Conservation (phyloP, 1,139 yeast species). For the Yamadazyma blattariae region DNA sequence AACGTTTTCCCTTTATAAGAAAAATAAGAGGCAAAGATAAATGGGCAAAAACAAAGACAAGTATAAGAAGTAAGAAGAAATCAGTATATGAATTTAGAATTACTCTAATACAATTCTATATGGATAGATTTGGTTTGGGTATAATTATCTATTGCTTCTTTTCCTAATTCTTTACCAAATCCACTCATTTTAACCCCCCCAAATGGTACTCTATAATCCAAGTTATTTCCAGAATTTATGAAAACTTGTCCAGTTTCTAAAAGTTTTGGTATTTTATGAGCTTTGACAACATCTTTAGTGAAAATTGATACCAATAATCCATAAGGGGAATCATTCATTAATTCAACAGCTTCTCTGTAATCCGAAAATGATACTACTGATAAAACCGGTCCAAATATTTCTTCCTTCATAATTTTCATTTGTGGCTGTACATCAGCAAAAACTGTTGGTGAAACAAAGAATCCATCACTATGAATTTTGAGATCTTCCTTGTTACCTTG, state of each 20-base stretch:
- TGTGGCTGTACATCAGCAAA: constrained; percentile 50
- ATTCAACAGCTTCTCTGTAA: constrained; percentile 50
- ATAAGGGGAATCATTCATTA: constrained; percentile 51
- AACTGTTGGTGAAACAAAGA: constrained; percentile 51
- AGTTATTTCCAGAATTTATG: constrained; percentile 69
- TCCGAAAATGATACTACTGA: constrained; percentile 48
- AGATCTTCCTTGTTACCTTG: constrained; percentile 44
- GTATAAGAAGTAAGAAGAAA: too few species aligned
- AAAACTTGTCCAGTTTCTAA: constrained; percentile 55
- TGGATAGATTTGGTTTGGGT: constrained; percentile 80
- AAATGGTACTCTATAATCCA: constrained; percentile 73
- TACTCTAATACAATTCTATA: constrained; percentile 51
- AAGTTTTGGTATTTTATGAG: constrained; percentile 43
- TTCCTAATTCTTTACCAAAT: constrained; percentile 84
- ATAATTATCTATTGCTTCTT: constrained; percentile 71
- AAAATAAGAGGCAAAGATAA: too few species aligned
- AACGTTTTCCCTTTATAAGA: too few species aligned
- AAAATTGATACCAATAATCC: constrained; percentile 77
- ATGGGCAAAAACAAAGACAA: too few species aligned
- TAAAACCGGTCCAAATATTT: constrained; percentile 61
- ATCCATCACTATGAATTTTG: constrained; percentile 45
- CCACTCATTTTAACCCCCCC: constrained; percentile 80
- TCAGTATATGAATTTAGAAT: too few species aligned
- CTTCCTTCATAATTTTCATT: constrained; percentile 55
- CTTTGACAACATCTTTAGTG: constrained; percentile 51